These are phyloP conservation scores for Cryptomeria japonica DNA, from an alignment of 75 land plant species.

Conservation along the genomic window DNA sequence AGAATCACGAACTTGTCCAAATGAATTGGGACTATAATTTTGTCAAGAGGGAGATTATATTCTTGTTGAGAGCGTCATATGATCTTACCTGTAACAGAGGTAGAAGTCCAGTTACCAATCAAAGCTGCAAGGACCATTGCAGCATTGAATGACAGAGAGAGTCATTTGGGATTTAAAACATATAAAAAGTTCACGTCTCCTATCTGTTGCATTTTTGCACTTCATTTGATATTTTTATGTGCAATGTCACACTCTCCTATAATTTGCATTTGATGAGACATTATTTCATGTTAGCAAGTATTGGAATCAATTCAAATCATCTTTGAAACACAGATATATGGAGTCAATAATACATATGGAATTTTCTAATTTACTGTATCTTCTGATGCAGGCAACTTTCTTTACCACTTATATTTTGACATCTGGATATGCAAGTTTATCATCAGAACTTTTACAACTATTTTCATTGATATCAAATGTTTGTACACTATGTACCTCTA, in stretches of 20 bases:
- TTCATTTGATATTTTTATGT: background rate
- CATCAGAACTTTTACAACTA: conserved; percentile 70
- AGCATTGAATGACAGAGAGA: background rate
- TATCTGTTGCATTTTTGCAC: background rate
- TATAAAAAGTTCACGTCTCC: background rate
- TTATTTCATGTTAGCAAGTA: background rate
- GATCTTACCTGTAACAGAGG: background rate
- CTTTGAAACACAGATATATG: background rate
- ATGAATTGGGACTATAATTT: background rate
- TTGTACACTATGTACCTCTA: conserved; percentile 31
- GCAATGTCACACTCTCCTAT: background rate
- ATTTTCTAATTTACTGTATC: background rate
- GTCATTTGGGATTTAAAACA: background rate
- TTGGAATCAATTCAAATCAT: background rate
- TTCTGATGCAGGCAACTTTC: conserved; percentile 62
- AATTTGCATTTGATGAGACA: background rate
- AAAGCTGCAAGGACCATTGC: background rate
- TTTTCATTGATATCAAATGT: conserved; percentile 52
- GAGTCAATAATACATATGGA: background rate
- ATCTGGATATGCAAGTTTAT: conserved; percentile 90
- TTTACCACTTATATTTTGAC: conserved; percentile 92
- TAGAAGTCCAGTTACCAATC: background rate
- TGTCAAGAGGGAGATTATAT: background rate
- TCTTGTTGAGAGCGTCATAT: background rate
- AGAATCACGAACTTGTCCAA: background rate